Evolutionary conservation across 2,329 filamentous ascomycete genomes (phyloP), one percentile per base, ranked within the genome.

Genomic region (Biscogniauxia mediterranea): DNA sequence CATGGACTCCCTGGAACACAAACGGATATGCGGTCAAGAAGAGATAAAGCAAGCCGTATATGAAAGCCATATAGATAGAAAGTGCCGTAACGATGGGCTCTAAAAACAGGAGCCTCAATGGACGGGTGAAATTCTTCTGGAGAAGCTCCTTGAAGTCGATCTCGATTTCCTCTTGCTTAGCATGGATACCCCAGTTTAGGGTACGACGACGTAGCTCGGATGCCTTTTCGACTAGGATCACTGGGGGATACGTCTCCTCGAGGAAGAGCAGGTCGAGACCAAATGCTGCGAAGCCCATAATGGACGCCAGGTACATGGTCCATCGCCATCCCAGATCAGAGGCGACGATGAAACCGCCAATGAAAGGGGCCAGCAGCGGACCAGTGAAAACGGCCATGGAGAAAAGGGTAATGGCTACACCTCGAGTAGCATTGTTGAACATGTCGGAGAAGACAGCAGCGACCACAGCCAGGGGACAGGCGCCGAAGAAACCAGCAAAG

Each of bases 21-120:
- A 95, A 84, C 0, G 90, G 89, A 69, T 96, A 96, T 1, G 92
- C 90, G 0, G 91, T 93, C 57, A 97, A 81, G 79, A 95, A 95
- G 25, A 94, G 87, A 71, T 95, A 96, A 1, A 96, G 84, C 9
- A 73, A 59, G 5, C 83, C 89, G 70, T 93, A 93, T 74, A 90
- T 87, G 75, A 92, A 92, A 51, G 87, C 84, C 80, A 89, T 89
- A 76, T 92, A 92, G 59, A 91, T 78, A 46, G 87, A 89, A 21
- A 92, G 76, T 9, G 88, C 77, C 0, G 85, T 79, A 59, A 92
- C 87, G 59, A 92, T 90, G 59, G 89, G 88, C 74, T 91, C 89
- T 38, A 81, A 81, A 62, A 89, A 83, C 11, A 92, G 81, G 65
- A 91, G 83, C 55, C 84, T 82, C 69, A 90, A 74, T 8, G 88